Evolutionary conservation across 805 yeast species (phyloP).

Genomic region (Saccharomycopsis vini): DNA sequence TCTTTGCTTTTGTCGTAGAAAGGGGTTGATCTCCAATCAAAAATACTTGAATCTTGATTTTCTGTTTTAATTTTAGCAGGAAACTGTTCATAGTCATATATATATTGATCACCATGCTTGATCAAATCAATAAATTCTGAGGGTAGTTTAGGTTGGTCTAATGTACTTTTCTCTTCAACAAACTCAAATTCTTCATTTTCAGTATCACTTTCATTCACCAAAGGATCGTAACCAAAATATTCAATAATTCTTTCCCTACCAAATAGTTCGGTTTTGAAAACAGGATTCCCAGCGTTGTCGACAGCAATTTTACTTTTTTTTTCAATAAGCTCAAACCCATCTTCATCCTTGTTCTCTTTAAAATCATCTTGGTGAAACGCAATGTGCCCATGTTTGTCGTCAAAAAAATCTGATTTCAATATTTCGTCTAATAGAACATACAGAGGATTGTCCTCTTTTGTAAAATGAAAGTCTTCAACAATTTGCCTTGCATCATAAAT

Average conservation of each 20-base stretch:
- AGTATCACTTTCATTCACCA: background rate
- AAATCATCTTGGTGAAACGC: background rate
- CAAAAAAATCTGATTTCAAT: constrained; percentile 1
- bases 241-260: background rate
- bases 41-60: background rate
- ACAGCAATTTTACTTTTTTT: background rate
- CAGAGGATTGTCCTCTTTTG: constrained; percentile 2
- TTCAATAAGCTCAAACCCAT: background rate
- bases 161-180: background rate
- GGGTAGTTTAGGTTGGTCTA: no score
- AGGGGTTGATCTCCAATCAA: background rate
- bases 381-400: background rate
- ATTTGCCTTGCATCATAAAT: constrained; percentile 21
- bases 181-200: background rate
- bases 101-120: background rate
- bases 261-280: background rate
- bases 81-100: background rate
- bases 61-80: background rate
- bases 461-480: constrained; percentile 9
- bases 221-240: constrained; percentile 5
- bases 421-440: constrained; percentile 3
- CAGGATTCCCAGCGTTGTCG: background rate
- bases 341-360: background rate
- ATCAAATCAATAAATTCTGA: background rate
- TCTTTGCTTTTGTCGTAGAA: no score